A percentile compares a stretch with the other conserved stretches of the same genome.
phyloP scores from a whole-genome alignment of 306 rosid species.

The Quercus suber region DNA sequence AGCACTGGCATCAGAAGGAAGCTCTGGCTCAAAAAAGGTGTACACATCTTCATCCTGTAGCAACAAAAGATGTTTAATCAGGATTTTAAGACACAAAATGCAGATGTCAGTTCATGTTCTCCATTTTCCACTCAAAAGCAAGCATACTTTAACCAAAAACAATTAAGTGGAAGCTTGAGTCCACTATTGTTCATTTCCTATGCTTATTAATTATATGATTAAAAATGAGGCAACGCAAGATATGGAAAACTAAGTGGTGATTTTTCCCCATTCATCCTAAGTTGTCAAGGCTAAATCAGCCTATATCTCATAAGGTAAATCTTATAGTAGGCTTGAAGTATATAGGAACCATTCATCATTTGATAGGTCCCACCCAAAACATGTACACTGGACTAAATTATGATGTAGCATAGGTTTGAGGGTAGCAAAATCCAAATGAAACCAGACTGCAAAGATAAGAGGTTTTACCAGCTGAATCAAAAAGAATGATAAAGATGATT shows the following conservation, averaged over 20 bases:
- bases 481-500: background rate
- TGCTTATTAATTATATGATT: background rate
- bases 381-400: background rate
- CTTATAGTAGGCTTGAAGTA: background rate
- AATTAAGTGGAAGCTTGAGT: background rate
- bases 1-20: conserved; percentile 40
- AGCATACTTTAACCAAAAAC: background rate
- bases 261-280: background rate
- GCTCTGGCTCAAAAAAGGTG: conserved; percentile 91
- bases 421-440: background rate
- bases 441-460: background rate
- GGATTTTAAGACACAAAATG: background rate
- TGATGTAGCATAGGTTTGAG: background rate
- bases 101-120: background rate
- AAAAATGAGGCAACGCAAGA: background rate
- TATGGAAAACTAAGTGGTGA: background rate
- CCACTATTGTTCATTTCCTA: background rate
- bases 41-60: conserved; percentile 93
- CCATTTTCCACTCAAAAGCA: background rate
- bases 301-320: background rate
- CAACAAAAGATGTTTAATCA: conserved; percentile 10
- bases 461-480: background rate
- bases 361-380: background rate
- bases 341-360: background rate
- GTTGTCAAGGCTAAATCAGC: background rate